Conservation (phyloP, 352 stramenopile genomes). For the Thalassiosira hispida region DNA sequence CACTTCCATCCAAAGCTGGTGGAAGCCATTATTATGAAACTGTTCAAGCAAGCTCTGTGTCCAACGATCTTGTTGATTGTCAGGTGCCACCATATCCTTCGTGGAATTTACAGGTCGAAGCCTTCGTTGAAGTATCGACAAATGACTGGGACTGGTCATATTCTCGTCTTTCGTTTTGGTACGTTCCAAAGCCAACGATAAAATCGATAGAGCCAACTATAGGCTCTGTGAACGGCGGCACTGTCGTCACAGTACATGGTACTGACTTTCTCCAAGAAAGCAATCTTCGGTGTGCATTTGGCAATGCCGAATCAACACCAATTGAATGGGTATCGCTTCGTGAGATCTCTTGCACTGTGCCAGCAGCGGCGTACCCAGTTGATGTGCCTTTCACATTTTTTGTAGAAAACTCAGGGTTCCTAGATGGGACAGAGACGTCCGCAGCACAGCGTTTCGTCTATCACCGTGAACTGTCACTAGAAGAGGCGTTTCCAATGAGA, state of each 20-base stretch:
- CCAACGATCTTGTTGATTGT: slow-evolving; percentile 41
- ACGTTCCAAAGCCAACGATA: slow-evolving; percentile 51
- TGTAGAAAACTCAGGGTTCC: slow-evolving; percentile 16
- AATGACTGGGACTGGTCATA: slow-evolving; percentile 61
- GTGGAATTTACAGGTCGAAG: slow-evolving; percentile 20
- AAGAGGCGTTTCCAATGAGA: slow-evolving; percentile 49
- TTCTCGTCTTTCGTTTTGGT: slow-evolving; percentile 47
- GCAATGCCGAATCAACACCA: slow-evolving; percentile 22
- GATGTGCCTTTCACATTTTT: slow-evolving; percentile 55
- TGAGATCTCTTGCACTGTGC: slow-evolving; percentile 57
- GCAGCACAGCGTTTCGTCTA: slow-evolving; percentile 44
- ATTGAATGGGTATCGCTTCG: slow-evolving; percentile 50
- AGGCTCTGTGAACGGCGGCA: slow-evolving; percentile 61
- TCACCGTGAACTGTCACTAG: slow-evolving; percentile 51
- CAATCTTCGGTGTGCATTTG: slow-evolving; percentile 80
- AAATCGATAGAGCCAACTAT: slow-evolving; percentile 49
- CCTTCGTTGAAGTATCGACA: slow-evolving; percentile 60
- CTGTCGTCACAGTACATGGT: slow-evolving; percentile 67
- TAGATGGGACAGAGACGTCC: slow-evolving; percentile 12
- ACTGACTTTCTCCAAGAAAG: slow-evolving; percentile 71
- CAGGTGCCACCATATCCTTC: slow-evolving; percentile 23
- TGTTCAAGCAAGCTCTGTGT: slow-evolving; percentile 36
- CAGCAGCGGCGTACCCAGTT: slow-evolving; percentile 24
- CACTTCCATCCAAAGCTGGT: slow-evolving; percentile 14
- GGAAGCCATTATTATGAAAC: slow-evolving; percentile 18